Base-by-base conservation (phyloP, 2,329 filamentous ascomycete species). In the Chrysoporthe cubensis region DNA sequence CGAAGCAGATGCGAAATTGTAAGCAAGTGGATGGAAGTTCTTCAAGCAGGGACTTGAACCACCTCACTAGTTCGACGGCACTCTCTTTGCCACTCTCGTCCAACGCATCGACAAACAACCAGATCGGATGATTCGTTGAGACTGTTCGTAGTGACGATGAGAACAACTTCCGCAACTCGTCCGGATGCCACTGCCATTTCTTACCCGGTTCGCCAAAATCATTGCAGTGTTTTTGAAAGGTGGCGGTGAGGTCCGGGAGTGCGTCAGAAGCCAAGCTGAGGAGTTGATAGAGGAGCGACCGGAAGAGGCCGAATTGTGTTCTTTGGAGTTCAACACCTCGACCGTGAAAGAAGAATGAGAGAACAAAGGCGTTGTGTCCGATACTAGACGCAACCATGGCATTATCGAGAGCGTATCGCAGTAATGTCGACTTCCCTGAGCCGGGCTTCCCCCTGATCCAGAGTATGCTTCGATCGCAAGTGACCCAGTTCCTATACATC, bases 361-460 rank as follows among this genome's bases (percentile, higher is more conserved):
- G 69, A 21, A 21, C 5, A 3, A 48, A 26, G 9, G 43, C 32
- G 1, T 26, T 50, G 14, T 32, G 3, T 8, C 8, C 43, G 32
- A 62, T 50, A 1, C 13, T 50, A 32, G 59, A 62, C 2, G 44
- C 21, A 13, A 62, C 16, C 3, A 40, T 6, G 18, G 37, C 44
- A 40, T 62, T 43, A 3, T 13, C 70, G 14, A 81, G 72, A 1
- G 80, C 42, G 68, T 75, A 74, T 44, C 72, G 73, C 60, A 82
- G 71, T 1, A 79, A 21, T 0, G 48, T 81, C 5, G 78, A 80
- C 64, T 82, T 82, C 1, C 80, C 79, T 0, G 76, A 75, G 6
- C 79, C 79, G 3, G 80, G 79, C 37, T 81, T 79, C 1, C 80
- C 80, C 61, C 78, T 78, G 46, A 82, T 76, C 78, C 77, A 81